phyloP scores from a whole-genome alignment of 306 rosid genomes.

The Senna tora region DNA sequence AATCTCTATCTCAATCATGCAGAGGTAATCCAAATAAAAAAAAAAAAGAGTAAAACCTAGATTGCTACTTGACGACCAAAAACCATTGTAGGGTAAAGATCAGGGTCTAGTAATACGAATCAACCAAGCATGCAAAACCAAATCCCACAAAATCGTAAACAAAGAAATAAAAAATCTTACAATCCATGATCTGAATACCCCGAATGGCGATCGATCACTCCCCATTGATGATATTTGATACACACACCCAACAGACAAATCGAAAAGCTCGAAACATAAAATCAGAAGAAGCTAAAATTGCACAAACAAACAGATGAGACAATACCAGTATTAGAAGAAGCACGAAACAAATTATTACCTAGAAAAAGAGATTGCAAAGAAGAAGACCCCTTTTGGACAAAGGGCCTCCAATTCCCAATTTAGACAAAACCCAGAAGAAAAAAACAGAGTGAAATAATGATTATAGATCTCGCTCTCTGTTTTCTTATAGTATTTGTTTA shows the following conservation, averaged over 20 bases:
- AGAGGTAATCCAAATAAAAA: background rate
- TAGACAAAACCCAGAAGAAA: conserved; percentile 28
- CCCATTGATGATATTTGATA: conserved; percentile 31
- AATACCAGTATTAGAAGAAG: conserved; percentile 4
- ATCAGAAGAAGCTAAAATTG: background rate
- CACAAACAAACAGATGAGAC: background rate
- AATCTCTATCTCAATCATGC: conserved; percentile 32
- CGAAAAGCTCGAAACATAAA: background rate
- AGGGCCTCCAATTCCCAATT: conserved; percentile 50
- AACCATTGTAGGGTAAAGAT: conserved; percentile 3
- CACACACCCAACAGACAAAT: conserved; percentile 16
- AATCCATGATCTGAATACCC: conserved; percentile 20
- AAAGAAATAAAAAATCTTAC: background rate
- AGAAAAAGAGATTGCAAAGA: conserved; percentile 32
- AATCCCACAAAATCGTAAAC: background rate
- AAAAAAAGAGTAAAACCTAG: background rate
- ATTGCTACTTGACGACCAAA: background rate
- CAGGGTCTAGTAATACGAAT: conserved; percentile 19
- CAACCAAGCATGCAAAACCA: conserved; percentile 35
- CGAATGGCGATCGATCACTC: conserved; percentile 26
- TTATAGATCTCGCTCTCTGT: conserved; percentile 40
- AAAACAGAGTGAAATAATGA: background rate
- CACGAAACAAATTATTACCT: conserved; percentile 41
- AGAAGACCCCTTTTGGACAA: conserved; percentile 49
- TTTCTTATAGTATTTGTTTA: background rate